Base-by-base conservation (phyloP, 768 basidiomycete species). In the Chalciporus piperatus region DNA sequence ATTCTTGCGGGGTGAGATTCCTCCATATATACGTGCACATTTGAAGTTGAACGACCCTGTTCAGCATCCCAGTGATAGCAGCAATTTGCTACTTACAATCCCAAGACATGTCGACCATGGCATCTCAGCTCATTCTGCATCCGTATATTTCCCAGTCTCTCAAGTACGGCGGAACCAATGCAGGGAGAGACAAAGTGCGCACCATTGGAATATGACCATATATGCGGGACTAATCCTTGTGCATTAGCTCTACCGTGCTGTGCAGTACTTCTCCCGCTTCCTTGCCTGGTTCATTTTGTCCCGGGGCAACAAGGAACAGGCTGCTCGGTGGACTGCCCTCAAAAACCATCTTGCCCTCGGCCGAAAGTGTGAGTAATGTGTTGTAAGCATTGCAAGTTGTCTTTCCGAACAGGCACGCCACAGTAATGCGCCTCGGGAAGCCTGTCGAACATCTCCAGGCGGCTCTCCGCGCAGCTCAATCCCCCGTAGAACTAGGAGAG, bases 391-490 rank as follows among this genome's bases (percentile, higher is more conserved):
- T 25, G 41, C 38, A 30, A 50, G 17, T 2, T 38, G 23, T 51
- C 45, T 56, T 32, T 13, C 30, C 49, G 47, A 37, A 46, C 47
- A 47, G 40, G 10, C 32, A 9, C 22, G 39, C 45, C 10, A 16
- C 57, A 98, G 96, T 97, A 33, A 76, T 98, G 78, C 84, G 97
- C 14, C 75, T 99, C 47, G 92, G 93, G 59, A 96, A 98, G 70
- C 93, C 94, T 8, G 60, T 95, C 56, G 97, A 99, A 65, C 92
- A 97, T 71, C 75, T 95, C 6, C 96, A 98, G 67, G 83, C 92
- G 1, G 94, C 92, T 27, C 72, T 97, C 41, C 85, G 85, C 46
- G 85, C 88, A 17, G 73, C 83, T 3, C 70, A 84, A 23, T 65
- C 78, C 1, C 55, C 81, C 4, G 76, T 76, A 6, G 79, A 84